Conservation (phyloP, 305 asterid genomes). For the Nicotiana rustica region DNA sequence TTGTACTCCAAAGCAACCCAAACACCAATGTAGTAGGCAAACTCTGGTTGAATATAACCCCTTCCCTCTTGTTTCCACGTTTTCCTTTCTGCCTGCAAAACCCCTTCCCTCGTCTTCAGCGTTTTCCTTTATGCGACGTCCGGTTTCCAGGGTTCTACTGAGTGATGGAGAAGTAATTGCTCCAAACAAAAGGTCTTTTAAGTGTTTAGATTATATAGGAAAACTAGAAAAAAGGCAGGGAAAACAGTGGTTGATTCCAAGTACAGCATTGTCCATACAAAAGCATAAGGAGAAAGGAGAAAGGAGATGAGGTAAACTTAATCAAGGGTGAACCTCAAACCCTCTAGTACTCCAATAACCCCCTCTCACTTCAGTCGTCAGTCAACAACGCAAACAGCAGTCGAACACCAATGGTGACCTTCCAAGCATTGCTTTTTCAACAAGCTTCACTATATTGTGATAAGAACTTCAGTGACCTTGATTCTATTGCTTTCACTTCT, state of each 20-base stretch:
- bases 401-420: constrained; percentile 2
- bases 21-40: not conserved
- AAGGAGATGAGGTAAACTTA: not conserved
- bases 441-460: not conserved
- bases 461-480: not conserved
- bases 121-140: not conserved
- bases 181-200: not conserved
- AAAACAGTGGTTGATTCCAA: not conserved
- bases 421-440: not conserved
- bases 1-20: constrained; percentile 21
- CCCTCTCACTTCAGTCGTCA: constrained; percentile 3
- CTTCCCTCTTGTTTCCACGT: constrained; percentile 10
- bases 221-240: constrained; percentile 15
- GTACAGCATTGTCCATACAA: not conserved
- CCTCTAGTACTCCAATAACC: not conserved
- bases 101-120: not conserved
- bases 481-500: not conserved
- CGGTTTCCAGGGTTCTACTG: not conserved
- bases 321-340: not conserved
- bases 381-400: not conserved
- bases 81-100: constrained; percentile 5
- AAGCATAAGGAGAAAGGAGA: constrained; percentile 6
- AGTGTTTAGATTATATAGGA: constrained; percentile 13
- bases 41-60: not conserved
- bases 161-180: not conserved